These are phyloP conservation scores for Hypholoma fasciculare DNA, from an alignment of 768 basidiomycete species.

Conservation along the genomic window DNA sequence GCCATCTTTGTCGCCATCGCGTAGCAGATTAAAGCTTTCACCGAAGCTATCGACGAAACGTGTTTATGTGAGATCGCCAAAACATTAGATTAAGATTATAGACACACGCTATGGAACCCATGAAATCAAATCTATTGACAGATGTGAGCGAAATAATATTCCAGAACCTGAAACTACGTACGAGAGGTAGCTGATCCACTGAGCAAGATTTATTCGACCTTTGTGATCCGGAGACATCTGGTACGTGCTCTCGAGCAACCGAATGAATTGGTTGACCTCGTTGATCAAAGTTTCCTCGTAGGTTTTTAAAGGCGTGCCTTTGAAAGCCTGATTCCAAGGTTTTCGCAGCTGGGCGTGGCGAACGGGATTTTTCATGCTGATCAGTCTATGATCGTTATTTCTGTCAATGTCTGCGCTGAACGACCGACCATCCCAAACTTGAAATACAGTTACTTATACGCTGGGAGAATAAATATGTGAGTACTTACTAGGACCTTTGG, in stretches of 20 bases:
- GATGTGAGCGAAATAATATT: neutral
- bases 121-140: conserved; percentile 32
- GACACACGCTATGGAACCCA: conserved; percentile 37
- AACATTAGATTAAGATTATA: neutral
- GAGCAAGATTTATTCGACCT: conserved; percentile 27
- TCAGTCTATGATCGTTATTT: neutral
- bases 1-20: conserved; percentile 29
- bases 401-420: neutral
- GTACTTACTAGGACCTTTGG: conserved; percentile 35
- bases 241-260: conserved; percentile 6
- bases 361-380: neutral
- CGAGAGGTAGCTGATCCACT: conserved; percentile 39
- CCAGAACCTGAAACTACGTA: conserved; percentile 15
- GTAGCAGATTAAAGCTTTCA: conserved; percentile 28
- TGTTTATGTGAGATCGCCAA: neutral
- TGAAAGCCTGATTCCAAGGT: conserved; percentile 40
- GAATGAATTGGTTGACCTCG: conserved; percentile 22
- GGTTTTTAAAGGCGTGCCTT: conserved; percentile 27
- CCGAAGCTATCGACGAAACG: conserved; percentile 24
- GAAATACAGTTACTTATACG: too few species aligned
- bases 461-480: neutral
- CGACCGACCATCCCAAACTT: conserved; percentile 1
- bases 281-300: conserved; percentile 21
- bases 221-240: conserved; percentile 6
- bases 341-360: conserved; percentile 33